Base-by-base conservation (phyloP, 225 moss, liverwort and hornwort genomes). In the Physcomitrellopsis africana region DNA sequence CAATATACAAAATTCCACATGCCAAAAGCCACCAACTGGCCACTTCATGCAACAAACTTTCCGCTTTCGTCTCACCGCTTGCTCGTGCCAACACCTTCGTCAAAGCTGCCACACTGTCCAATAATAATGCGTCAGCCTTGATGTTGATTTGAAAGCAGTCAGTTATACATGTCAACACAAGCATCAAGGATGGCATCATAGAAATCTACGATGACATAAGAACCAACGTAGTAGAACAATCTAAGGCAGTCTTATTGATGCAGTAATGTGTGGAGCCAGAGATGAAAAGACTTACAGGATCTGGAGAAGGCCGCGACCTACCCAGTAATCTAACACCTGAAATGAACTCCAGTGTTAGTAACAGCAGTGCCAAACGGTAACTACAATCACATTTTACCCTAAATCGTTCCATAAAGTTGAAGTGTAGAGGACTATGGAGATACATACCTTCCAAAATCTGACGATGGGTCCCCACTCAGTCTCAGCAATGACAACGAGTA, bases 381-480 rank as follows among this genome's bases (percentile, higher is more conserved):
- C 45, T 23, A 56, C 43, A 20, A 32, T 20, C 43, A 56, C 69
- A 46, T 20, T 44, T 18, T 71, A 66, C 29, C 45, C 59, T 45
- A 37, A 45, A 12, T 53, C 59, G 42, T 16, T 48, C 10, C 32
- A 14, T 11, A 45, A 11, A 24, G 24, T 17, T 45, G 11, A 27
- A 11, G 47, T 49, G 22, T 11, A 64, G 68, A 46, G 57, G 61
- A 18, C 70, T 66, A 57, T 19, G 16, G 47, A 65, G 46, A 26
- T 13, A n/a, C 72, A 72, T 74, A 96, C 96, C 82, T 89, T 92
- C 94, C 94, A 94, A 15, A 91, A 81, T 49, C 87, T 81, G 76
- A 96, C 83, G 51, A 96, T 74, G 37, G 91, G 92, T 6, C 84
- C 84, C 96, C 96, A 96, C 76, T 96, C 96, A 51, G 96, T 96